phyloP scores from a whole-genome alignment of 2,329 filamentous ascomycete genomes.

The Cladosporium phlei region DNA sequence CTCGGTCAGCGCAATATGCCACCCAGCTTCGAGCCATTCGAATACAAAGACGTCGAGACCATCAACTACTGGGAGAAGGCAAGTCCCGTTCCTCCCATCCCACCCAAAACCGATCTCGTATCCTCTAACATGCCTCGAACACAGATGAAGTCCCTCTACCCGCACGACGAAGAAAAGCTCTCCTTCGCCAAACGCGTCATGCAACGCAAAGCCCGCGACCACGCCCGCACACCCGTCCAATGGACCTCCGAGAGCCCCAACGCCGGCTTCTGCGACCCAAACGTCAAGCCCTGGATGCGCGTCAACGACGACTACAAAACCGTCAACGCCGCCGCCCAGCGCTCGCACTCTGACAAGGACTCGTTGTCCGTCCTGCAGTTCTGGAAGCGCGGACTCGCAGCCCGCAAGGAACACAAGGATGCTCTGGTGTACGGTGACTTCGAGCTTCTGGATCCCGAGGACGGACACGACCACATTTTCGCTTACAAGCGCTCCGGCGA shows the following conservation, averaged over 20 bases:
- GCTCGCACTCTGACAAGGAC: constrained; percentile 27
- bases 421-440: constrained; percentile 60
- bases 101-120: not conserved
- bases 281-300: constrained; percentile 56
- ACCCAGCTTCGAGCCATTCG: constrained; percentile 37
- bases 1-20: constrained; percentile 49
- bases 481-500: constrained; percentile 31
- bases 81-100: not conserved
- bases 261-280: constrained; percentile 57
- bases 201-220: constrained; percentile 58
- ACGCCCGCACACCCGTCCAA: constrained; percentile 64
- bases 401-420: constrained; percentile 54
- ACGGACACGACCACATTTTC: constrained; percentile 52
- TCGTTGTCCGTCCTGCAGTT: constrained; percentile 52
- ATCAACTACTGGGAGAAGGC: constrained; percentile 51
- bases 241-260: constrained; percentile 53
- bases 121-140: constrained; percentile 8
- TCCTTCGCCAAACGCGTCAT: constrained; percentile 49
- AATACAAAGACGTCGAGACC: constrained; percentile 52
- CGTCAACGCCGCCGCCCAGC: constrained; percentile 56
- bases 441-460: constrained; percentile 46
- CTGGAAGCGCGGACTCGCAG: constrained; percentile 53
- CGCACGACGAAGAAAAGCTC: constrained; percentile 34
- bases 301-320: constrained; percentile 50
- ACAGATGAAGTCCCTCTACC: constrained; percentile 36